These are phyloP conservation scores for Funneliformis mosseae DNA, from an alignment of 192 early-diverging fungal species.

Conservation along the genomic window DNA sequence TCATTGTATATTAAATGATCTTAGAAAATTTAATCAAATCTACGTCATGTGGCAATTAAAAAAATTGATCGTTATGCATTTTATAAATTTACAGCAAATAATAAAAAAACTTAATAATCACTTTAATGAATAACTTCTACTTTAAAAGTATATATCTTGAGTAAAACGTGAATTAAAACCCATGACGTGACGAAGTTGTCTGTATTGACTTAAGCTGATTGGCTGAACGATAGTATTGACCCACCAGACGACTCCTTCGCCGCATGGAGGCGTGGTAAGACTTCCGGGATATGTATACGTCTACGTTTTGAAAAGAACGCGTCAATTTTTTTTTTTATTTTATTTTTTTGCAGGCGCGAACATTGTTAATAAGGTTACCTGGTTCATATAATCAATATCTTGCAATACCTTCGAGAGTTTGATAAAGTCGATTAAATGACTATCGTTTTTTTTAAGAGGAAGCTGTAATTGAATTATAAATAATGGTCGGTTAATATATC, in stretches of 20 bases:
- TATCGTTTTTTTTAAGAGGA: neutral
- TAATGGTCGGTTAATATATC: neutral
- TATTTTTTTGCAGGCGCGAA: too few relatives aligned
- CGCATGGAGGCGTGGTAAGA: slow-evolving; percentile 68
- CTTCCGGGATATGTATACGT: slow-evolving; percentile 53
- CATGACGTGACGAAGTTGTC: slow-evolving; percentile 40
- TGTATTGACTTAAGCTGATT: slow-evolving; percentile 40
- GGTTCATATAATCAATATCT: neutral
- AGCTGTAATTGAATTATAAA: neutral
- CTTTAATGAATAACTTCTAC: too few relatives aligned
- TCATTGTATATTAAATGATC: too few relatives aligned
- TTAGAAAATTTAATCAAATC: too few relatives aligned
- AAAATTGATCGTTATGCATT: too few relatives aligned
- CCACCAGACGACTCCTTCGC: slow-evolving; percentile 59
- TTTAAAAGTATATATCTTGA: slow-evolving; percentile 39
- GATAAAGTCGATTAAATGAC: neutral
- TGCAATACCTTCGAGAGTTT: neutral
- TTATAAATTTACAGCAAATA: too few relatives aligned
- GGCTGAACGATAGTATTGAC: slow-evolving; percentile 41
- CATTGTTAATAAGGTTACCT: neutral
- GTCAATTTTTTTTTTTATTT: too few relatives aligned
- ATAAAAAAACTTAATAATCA: too few relatives aligned
- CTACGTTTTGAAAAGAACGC: neutral
- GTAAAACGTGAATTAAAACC: slow-evolving; percentile 51
- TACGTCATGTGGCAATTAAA: too few relatives aligned